phyloP scores from a whole-genome alignment of 83 land plant genomes.

The Thuja plicata region DNA sequence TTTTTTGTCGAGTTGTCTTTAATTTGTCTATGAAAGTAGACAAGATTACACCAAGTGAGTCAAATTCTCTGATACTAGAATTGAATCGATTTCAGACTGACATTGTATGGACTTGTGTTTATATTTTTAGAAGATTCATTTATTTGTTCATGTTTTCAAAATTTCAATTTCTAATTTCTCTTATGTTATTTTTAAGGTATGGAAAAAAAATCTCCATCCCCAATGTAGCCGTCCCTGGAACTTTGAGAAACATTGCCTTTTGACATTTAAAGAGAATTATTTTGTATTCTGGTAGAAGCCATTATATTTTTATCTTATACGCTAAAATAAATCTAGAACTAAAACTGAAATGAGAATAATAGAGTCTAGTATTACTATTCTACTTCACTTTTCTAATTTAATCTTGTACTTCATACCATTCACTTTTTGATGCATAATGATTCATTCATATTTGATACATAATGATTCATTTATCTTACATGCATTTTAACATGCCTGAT shows the following conservation, averaged over 20 bases:
- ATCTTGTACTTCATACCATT: neutral
- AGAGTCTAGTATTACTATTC: neutral
- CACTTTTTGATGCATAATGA: neutral
- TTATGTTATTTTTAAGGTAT: no score
- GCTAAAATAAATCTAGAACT: neutral
- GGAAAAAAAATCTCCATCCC: no score
- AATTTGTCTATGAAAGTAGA: no score
- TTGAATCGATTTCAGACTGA: no score
- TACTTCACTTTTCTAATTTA: neutral
- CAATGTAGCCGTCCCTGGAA: no score
- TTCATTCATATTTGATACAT: neutral
- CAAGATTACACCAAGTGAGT: no score
- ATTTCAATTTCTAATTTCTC: no score
- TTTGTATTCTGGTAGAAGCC: neutral
- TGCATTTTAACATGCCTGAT: neutral
- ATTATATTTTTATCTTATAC: neutral
- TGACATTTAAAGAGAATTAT: neutral
- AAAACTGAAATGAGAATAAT: neutral
- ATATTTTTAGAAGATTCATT: no score
- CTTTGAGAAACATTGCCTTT: neutral
- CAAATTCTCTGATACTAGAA: no score
- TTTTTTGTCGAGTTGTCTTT: no score
- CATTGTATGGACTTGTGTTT: no score
- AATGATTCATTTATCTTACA: neutral
- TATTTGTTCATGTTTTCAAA: no score